Conservation (phyloP, 2,329 filamentous ascomycete genomes). For the Pseudocercospora fijiensis region DNA sequence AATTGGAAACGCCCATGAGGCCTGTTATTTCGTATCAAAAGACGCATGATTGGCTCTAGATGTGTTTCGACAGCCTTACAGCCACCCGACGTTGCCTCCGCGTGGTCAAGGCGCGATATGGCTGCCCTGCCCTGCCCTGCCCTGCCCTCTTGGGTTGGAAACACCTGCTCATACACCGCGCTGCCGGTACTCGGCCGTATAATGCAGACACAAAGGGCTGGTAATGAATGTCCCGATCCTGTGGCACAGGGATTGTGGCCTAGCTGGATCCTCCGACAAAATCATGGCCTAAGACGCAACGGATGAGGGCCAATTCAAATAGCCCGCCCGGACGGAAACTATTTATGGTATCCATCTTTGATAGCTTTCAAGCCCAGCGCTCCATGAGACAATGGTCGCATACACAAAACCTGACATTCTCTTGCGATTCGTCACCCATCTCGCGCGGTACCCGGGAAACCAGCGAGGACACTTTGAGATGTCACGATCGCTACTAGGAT, state of each 20-base stretch:
- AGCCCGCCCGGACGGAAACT: not conserved
- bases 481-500: not conserved
- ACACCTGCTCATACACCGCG: not conserved
- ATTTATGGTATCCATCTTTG: not conserved
- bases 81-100: not conserved
- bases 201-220: not conserved
- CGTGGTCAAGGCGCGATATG: not conserved
- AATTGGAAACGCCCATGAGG: not conserved
- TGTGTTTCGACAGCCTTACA: not conserved
- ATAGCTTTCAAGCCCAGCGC: not conserved
- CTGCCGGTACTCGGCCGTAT: not conserved
- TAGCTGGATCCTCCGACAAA: not conserved
- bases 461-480: not conserved
- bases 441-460: not conserved
- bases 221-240: not conserved
- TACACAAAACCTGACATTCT: not conserved
- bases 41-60: not conserved
- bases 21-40: not conserved
- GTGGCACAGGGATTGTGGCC: not conserved
- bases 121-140: too few species aligned
- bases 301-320: not conserved
- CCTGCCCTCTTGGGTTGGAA: too few species aligned
- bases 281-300: not conserved
- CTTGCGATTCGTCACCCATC: not conserved
- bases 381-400: not conserved